phyloP scores from a whole-genome alignment of 2,329 filamentous ascomycete species.

The Aspergillus pseudoviridinutans region DNA sequence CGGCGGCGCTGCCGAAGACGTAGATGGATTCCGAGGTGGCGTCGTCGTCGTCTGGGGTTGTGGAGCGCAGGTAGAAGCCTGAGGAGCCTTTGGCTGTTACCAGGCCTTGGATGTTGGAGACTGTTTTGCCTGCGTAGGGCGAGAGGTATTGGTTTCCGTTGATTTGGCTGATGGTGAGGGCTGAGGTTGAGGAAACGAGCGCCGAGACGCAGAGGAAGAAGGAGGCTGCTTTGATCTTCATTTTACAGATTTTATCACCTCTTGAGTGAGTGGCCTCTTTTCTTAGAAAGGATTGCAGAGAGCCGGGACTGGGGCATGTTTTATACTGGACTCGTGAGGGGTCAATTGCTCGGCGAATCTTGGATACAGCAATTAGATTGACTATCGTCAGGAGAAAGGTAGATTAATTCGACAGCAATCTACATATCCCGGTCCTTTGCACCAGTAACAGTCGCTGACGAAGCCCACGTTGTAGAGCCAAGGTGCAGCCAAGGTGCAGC shows the following conservation, averaged over 20 bases:
- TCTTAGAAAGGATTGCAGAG: too few species aligned
- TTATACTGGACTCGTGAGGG: background rate
- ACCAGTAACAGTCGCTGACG: background rate
- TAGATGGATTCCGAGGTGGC: constrained; percentile 64
- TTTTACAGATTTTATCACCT: too few species aligned
- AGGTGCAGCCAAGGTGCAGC: background rate
- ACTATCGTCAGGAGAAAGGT: background rate
- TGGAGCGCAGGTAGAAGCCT: constrained; percentile 64
- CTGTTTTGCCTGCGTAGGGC: constrained; percentile 52
- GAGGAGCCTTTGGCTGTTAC: constrained; percentile 60
- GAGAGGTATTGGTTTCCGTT: constrained; percentile 64
- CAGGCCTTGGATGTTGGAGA: constrained; percentile 59
- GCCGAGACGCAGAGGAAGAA: background rate
- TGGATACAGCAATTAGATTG: background rate
- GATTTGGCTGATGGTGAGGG: constrained; percentile 57
- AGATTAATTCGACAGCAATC: background rate
- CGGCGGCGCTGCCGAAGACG: constrained; percentile 55
- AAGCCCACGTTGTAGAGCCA: background rate
- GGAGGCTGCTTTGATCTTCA: background rate
- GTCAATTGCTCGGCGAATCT: background rate
- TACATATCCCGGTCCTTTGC: background rate
- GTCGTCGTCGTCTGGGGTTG: constrained; percentile 51
- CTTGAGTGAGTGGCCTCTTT: too few species aligned
- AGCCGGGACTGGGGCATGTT: background rate
- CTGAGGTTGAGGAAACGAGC: constrained; percentile 15